Evolutionary conservation across 257 asterid species (phyloP).

Genomic region (Linderniella brevidens): DNA sequence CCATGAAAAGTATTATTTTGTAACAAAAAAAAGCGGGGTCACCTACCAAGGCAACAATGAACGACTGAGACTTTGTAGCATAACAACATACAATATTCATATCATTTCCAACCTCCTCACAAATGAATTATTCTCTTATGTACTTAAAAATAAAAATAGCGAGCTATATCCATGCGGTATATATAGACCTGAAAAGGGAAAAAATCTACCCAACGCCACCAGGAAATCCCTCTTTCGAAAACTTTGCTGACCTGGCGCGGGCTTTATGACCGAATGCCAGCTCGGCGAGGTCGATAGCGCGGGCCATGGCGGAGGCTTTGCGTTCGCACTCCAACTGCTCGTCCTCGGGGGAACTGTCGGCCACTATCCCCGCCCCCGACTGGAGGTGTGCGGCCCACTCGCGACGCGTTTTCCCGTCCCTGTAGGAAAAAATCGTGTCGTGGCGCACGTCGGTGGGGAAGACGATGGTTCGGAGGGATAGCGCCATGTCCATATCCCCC

Average conservation of each 20-base stretch:
- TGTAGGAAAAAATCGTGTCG: slow-evolving; percentile 56
- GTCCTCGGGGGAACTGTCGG: slow-evolving; percentile 62
- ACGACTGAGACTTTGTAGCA: no score
- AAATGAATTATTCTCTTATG: no score
- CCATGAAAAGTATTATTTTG: no score
- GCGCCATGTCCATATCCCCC: slow-evolving; percentile 75
- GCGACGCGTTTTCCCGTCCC: slow-evolving; percentile 24
- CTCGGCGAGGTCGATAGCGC: slow-evolving; percentile 83
- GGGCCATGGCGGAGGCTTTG: slow-evolving; percentile 51
- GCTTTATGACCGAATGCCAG: slow-evolving; percentile 33
- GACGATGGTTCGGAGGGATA: slow-evolving; percentile 60
- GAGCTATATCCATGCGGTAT: no score
- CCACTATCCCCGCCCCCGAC: slow-evolving; percentile 78
- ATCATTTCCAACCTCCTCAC: no score
- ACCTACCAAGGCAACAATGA: no score
- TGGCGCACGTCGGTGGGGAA: slow-evolving; percentile 34
- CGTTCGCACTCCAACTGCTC: slow-evolving; percentile 72
- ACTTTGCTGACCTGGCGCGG: slow-evolving; percentile 3
- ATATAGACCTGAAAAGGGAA: no score
- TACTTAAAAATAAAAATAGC: no score
- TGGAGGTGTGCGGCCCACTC: slow-evolving; percentile 92
- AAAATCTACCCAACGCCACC: no score
- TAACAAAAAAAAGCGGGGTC: no score
- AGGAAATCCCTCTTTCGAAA: no score
- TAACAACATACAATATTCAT: no score